A percentile compares a stretch with the other conserved stretches of the same genome.
Evolutionary conservation across 768 basidiomycete genomes (phyloP).

Genomic region (Leucosporidium scottii): DNA sequence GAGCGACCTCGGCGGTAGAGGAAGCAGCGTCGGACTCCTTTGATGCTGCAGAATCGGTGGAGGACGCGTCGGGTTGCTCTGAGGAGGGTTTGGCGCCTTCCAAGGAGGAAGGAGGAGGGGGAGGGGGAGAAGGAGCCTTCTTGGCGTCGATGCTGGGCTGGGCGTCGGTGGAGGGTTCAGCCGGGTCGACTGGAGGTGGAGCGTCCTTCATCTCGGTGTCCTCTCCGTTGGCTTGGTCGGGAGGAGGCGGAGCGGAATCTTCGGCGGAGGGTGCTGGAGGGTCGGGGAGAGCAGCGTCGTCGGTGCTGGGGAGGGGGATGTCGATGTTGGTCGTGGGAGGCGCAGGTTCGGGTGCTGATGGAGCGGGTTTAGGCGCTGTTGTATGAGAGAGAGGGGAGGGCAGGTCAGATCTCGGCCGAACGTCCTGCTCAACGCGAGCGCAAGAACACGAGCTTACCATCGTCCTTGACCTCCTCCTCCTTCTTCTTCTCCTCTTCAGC

Average conservation of each 20-base stretch:
- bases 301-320: neutral
- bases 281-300: neutral
- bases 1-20: too few species aligned
- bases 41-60: neutral
- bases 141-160: neutral
- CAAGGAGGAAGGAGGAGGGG: too few species aligned
- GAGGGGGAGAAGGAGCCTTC: too few species aligned
- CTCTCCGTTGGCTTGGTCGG: neutral
- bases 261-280: neutral
- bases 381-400: too few species aligned
- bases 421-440: too few species aligned
- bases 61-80: too few species aligned
- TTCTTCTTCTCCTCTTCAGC: too few species aligned
- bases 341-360: neutral
- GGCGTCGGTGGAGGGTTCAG: neutral
- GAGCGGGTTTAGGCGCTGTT: neutral
- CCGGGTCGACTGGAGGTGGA: neutral
- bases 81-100: too few species aligned
- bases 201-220: neutral
- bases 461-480: too few species aligned
- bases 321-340: neutral
- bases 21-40: too few species aligned
- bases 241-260: neutral
- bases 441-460: too few species aligned
- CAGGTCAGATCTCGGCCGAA: too few species aligned